A percentile compares a stretch with the other conserved stretches of the same genome.
Evolutionary conservation across 179 eudicot genomes (phyloP).

Genomic region (Carnegiea gigantea): DNA sequence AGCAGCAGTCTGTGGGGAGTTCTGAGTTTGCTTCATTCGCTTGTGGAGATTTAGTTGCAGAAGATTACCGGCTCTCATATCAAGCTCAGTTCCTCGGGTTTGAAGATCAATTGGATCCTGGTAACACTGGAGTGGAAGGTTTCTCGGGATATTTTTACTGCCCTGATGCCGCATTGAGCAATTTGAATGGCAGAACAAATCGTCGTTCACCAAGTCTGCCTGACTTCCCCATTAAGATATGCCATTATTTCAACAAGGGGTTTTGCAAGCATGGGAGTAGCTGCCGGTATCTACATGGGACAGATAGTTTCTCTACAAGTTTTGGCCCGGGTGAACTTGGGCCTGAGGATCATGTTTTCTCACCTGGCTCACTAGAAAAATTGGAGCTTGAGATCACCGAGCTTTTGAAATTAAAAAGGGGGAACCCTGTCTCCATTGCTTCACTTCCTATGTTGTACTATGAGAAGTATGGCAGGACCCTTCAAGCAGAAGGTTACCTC

Average conservation of each 20-base stretch:
- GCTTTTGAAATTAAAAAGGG: constrained; percentile 66
- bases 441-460: constrained; percentile 80
- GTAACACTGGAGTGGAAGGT: constrained; percentile 22
- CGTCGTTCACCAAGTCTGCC: constrained; percentile 43
- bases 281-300: constrained; percentile 71
- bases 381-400: constrained; percentile 65
- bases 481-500: constrained; percentile 91
- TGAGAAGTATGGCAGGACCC: constrained; percentile 64
- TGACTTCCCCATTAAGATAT: constrained; percentile 57
- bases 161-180: constrained; percentile 35
- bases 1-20: constrained; percentile 35
- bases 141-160: constrained; percentile 35
- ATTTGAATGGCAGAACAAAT: constrained; percentile 33
- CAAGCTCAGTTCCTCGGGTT: constrained; percentile 43
- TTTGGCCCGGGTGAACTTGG: constrained; percentile 9
- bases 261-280: constrained; percentile 74
- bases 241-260: constrained; percentile 75
- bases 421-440: constrained; percentile 72
- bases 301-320: constrained; percentile 36
- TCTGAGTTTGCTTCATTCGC: constrained; percentile 31
- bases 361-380: constrained; percentile 57
- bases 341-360: constrained; percentile 43
- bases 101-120: constrained; percentile 47
- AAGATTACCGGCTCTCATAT: constrained; percentile 36
- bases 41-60: constrained; percentile 36